Conservation (phyloP, 1,284 basidiomycete species). For the Puccinia polysora region DNA sequence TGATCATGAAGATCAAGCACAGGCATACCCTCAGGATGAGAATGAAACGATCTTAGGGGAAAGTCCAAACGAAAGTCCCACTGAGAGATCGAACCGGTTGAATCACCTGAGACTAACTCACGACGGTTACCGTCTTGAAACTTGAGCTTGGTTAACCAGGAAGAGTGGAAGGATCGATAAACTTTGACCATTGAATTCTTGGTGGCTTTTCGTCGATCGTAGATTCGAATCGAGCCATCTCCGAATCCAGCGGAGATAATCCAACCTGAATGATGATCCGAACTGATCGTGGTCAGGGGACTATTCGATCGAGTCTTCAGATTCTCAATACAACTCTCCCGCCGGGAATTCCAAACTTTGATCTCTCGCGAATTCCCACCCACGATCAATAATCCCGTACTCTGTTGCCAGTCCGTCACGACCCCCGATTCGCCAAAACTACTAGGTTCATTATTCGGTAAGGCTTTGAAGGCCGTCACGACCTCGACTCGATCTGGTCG, state of each 20-base stretch:
- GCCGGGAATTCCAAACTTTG: conserved; percentile 90
- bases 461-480: conserved; percentile 34
- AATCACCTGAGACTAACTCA: conserved; percentile 84
- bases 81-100: conserved; percentile 82
- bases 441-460: conserved; percentile 40
- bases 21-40: conserved; percentile 69
- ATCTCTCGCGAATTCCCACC: conserved; percentile 87
- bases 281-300: conserved; percentile 77
- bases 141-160: conserved; percentile 87
- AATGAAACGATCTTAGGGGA: conserved; percentile 64
- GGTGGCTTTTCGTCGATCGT: conserved; percentile 81
- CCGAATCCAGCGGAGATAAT: conserved; percentile 87
- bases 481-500: conserved; percentile 7
- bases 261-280: conserved; percentile 71
- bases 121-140: conserved; percentile 70
- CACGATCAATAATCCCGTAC: conserved; percentile 73
- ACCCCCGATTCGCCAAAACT: conserved; percentile 52
- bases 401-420: conserved; percentile 90
- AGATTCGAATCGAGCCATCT: conserved; percentile 83
- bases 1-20: conserved; percentile 82
- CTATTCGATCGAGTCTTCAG: conserved; percentile 83
- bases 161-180: conserved; percentile 68
- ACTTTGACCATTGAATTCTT: conserved; percentile 77
- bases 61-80: conserved; percentile 81
- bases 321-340: conserved; percentile 78